phyloP scores from a whole-genome alignment of 192 early-diverging fungal species.

The Phlyctochytrium bullatum region DNA sequence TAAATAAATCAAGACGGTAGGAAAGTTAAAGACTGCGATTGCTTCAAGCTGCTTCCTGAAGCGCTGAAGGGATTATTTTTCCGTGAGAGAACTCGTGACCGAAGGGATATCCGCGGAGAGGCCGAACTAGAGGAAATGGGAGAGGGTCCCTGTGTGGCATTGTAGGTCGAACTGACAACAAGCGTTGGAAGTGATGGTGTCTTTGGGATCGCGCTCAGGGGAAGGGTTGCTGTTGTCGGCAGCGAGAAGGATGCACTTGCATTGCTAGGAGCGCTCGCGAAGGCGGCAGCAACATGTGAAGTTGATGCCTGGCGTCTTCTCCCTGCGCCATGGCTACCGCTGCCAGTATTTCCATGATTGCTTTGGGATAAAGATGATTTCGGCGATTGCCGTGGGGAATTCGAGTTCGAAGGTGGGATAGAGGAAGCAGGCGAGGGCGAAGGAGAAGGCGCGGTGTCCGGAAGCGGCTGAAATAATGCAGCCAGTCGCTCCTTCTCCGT shows the following conservation, averaged over 20 bases:
- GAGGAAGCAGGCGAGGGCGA: constrained; percentile 10
- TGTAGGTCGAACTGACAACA: neutral
- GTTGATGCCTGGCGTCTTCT: neutral
- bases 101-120: neutral
- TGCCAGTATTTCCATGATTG: neutral
- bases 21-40: neutral
- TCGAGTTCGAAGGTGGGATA: constrained; percentile 11
- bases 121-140: neutral
- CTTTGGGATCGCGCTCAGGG: constrained; percentile 27
- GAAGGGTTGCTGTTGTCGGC: constrained; percentile 7
- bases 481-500: constrained; percentile 65
- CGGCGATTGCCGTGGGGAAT: constrained; percentile 2
- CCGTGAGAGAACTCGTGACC: neutral
- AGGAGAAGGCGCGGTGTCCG: constrained; percentile 53
- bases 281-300: constrained; percentile 1
- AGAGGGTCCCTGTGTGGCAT: neutral
- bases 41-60: neutral
- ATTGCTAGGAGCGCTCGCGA: neutral
- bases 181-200: constrained; percentile 27
- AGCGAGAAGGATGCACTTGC: neutral
- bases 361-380: neutral
- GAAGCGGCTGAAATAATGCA: constrained; percentile 59
- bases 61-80: neutral
- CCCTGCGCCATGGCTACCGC: neutral
- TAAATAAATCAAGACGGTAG: too few species aligned